Evolutionary conservation across 1,284 basidiomycete species (phyloP).

Genomic region (Tylopilus sp.): DNA sequence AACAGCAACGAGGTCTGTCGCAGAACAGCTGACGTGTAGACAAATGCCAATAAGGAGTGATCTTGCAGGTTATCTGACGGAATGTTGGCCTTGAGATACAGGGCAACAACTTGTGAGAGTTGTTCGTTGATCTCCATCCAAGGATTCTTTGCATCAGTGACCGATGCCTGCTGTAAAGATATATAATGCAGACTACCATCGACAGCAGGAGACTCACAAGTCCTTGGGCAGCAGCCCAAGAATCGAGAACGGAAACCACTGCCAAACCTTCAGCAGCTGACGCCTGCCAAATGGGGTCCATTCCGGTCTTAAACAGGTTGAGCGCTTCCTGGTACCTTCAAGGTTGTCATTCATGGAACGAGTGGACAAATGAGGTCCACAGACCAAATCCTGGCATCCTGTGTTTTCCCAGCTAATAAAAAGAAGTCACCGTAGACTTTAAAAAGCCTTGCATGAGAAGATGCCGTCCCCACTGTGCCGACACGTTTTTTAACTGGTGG

Average conservation of each 20-base stretch:
- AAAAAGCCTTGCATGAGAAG: conserved; percentile 73
- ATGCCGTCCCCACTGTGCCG: conserved; percentile 61
- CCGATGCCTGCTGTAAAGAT: conserved; percentile 45
- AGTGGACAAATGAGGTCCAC: conserved; percentile 21
- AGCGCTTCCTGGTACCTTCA: conserved; percentile 82
- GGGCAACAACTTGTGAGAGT: conserved; percentile 56
- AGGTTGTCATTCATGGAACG: conserved; percentile 24
- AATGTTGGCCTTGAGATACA: conserved; percentile 58
- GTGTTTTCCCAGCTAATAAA: conserved; percentile 74
- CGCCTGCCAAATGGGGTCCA: conserved; percentile 85
- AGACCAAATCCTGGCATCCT: conserved; percentile 78
- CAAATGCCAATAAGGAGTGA: conserved; percentile 58
- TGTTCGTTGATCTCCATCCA: conserved; percentile 71
- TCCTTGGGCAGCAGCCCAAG: conserved; percentile 75
- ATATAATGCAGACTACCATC: conserved; percentile 19
- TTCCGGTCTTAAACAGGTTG: conserved; percentile 62
- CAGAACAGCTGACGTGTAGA: conserved; percentile 64
- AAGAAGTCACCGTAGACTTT: conserved; percentile 90
- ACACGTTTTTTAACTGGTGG: conserved; percentile 53
- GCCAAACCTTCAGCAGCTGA: conserved; percentile 81
- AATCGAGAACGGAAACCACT: conserved; percentile 73
- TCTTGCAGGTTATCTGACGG: conserved; percentile 55
- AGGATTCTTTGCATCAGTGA: conserved; percentile 50
- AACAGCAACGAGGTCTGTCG: conserved; percentile 69
- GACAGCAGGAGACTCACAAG: conserved; percentile 44